Base-by-base conservation (phyloP, 2,329 filamentous ascomycete genomes). In the Alternaria brassicae region DNA sequence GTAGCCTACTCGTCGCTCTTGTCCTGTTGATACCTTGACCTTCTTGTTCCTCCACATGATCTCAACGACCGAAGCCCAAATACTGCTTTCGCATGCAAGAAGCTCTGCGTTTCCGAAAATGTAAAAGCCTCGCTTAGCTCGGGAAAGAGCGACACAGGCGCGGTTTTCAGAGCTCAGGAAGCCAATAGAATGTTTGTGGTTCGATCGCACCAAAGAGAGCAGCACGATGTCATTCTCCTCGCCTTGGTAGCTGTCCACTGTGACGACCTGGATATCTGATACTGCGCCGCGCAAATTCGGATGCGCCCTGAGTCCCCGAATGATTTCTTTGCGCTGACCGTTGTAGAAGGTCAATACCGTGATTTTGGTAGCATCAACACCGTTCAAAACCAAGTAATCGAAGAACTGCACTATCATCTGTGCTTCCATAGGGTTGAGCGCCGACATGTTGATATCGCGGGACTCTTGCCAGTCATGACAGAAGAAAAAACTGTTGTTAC, bases 301-400 rank as follows among this genome's bases (percentile, higher is more conserved):
- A 58, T 82, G 77, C 0, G 69, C 64, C 10, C 78, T 75, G 3
- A 89, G 74, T 6, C 79, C 75, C 13, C 79, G 81, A 0, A 88
- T 68, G 2, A 97, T 82, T 2, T 83, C 78, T 65, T 89, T 90
- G 42, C 89, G 84, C 72, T 97, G 93, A 0, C 91, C 93, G 41
- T 91, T 92, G 81, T 97, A 97, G 72, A 95, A 97, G 0, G 92
- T 94, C 49, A 97, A 77, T 3, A 97, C 81, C 0, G 92, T 96
- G 56, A 97, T 93, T 6, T 89, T 82, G 0, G 79, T 73, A 0
- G 84, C 73, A 0, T 79, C 67, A 1, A 89, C 79, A 0, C 89
- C 89, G 62, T 93, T 94, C 58, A 87, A 79, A 1, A 89, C 74
- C 0, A 97, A 85, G 69, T 97, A 91, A 25, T 86, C 80, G 63